These are phyloP conservation scores for Solanum dulcamara DNA, from an alignment of 257 asterid genomes.

Conservation along the genomic window DNA sequence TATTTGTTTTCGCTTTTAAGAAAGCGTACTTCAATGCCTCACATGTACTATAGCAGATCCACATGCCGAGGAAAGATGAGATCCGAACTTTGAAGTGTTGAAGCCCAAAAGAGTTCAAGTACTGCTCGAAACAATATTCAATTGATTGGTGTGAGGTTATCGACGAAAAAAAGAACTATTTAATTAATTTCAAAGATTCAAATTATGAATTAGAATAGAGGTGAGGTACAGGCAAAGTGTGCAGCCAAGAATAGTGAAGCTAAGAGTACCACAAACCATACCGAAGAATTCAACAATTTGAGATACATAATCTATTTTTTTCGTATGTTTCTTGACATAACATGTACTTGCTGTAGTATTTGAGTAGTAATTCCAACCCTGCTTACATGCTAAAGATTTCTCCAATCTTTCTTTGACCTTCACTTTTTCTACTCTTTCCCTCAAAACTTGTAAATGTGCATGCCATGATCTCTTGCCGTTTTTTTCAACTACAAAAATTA, in stretches of 20 bases:
- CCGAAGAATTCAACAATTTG: constrained; percentile 13
- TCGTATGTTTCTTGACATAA: background rate
- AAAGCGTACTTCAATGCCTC: background rate
- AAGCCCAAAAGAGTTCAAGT: background rate
- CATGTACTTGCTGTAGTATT: background rate
- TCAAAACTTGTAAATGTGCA: constrained; percentile 20
- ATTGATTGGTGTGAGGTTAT: background rate
- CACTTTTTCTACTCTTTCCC: constrained; percentile 34
- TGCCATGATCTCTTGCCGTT: constrained; percentile 18
- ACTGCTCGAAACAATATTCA: background rate
- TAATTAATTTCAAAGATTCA: background rate
- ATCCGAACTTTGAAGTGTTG: background rate
- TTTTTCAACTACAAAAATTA: background rate
- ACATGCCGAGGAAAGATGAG: background rate
- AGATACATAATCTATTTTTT: background rate
- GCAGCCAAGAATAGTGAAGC: constrained; percentile 31
- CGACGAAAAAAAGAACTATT: too few relatives aligned
- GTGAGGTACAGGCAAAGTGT: constrained; percentile 24
- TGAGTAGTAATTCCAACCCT: constrained; percentile 32
- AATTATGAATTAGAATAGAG: constrained; percentile 28
- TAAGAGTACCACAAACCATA: constrained; percentile 21
- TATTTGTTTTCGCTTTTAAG: background rate
- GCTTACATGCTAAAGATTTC: constrained; percentile 9
- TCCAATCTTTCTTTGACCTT: constrained; percentile 32
- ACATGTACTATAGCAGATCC: background rate